Base-by-base conservation (phyloP, 2,329 filamentous ascomycete genomes). In the Clonostachys chloroleuca region DNA sequence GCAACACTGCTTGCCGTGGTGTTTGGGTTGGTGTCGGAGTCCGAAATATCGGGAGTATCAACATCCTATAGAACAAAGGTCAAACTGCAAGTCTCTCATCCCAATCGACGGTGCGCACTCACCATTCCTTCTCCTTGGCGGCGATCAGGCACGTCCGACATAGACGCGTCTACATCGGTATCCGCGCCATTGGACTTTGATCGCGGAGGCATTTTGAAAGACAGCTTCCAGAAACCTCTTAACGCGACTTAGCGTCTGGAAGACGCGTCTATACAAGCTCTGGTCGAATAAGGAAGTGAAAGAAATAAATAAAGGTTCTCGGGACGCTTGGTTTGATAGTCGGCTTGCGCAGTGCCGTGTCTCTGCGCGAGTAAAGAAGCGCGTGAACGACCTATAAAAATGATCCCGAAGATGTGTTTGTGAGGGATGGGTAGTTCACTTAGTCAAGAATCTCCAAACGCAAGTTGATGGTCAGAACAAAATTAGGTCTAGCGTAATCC, bases 1-100 rank as follows among this genome's bases (percentile, higher is more conserved):
- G 79, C 84, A 56, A 95, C 83, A 66, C 92, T 96, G 72, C 89
- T 96, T 46, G 88, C 89, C 44, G 81, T 84, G 12, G 81, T 85
- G 56, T 84, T 85, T 10, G 80, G 79, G 52, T 85, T 84, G 16
- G 81, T 84, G 57, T 86, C 82, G 10, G 81, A 84, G 52, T 85
- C 82, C 49, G 80, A 82, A 58, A 80, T 84, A 57, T 85, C 82
- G 43, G 81, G 80, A 7, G 82, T 85, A 56, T 85, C 81, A 39
- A 84, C 74, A 44, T 83, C 77, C 81, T 78, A 44, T 9, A 47
- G 24, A 16, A 16, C 33, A n/a, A 14, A 34, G 12, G 34, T 18
- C 34, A 36, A 42, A 13, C 24, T 6, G 16, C 34, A 18, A 12
- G 17, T 40, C 12, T 17, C 39, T 42, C 30, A n/a, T n/a, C 12